A percentile compares a stretch with the other conserved stretches of the same genome.
Conservation (phyloP, 176 grass and related monocot species). For the Lolium rigidum region DNA sequence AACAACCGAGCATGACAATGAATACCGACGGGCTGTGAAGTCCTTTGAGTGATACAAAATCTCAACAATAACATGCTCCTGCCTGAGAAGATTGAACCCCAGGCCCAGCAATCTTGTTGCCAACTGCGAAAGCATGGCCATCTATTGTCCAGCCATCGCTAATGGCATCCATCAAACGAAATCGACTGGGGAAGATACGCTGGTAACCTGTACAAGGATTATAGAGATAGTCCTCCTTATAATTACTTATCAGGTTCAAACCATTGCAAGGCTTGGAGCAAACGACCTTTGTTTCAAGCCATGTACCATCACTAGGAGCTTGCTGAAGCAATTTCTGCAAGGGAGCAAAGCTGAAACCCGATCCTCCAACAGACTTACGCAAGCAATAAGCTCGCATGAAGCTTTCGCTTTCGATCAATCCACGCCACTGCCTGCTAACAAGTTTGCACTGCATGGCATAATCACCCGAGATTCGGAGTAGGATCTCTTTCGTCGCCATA, state of each 20-base stretch:
- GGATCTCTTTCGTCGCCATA: background rate
- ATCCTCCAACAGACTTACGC: background rate
- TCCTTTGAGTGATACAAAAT: background rate
- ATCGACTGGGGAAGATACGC: too few species aligned
- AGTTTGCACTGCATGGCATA: background rate
- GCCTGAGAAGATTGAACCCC: background rate
- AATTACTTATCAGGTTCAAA: background rate
- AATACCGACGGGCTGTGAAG: background rate
- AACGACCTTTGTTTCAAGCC: background rate
- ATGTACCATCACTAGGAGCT: background rate
- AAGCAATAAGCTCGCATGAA: background rate
- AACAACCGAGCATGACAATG: background rate
- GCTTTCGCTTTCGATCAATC: background rate
- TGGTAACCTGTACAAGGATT: background rate
- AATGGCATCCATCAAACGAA: too few species aligned
- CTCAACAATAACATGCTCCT: background rate
- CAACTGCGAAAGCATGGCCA: background rate
- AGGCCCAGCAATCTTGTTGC: background rate
- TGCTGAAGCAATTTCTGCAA: background rate
- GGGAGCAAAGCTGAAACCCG: background rate
- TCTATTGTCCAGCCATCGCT: background rate
- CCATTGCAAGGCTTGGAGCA: constrained; percentile 7
- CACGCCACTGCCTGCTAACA: background rate
- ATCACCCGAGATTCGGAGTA: background rate
- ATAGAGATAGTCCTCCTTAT: background rate